Evolutionary conservation across 1,139 yeast species (phyloP).

Genomic region (Maudiozyma humilis): DNA sequence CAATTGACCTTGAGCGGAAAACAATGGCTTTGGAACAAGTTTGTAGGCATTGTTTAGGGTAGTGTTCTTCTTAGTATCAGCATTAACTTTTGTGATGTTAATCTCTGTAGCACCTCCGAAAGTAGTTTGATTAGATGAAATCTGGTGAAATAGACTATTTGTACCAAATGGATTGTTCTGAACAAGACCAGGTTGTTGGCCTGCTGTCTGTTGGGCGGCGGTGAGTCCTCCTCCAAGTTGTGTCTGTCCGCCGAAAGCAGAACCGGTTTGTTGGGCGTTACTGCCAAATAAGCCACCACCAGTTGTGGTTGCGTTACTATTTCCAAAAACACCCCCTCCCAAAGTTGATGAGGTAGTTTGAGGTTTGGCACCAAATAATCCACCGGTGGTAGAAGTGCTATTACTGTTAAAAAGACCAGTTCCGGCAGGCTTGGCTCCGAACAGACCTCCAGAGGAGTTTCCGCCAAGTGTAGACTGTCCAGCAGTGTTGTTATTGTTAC

Average conservation of each 20-base stretch:
- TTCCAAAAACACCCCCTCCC: constrained; percentile 12
- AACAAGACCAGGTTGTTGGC: background rate
- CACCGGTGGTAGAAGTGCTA: constrained; percentile 8
- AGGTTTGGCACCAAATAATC: constrained; percentile 26
- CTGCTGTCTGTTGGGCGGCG: constrained; percentile 3
- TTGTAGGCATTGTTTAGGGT: constrained; percentile 57
- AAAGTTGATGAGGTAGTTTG: constrained; percentile 5
- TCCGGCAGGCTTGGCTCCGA: constrained; percentile 25
- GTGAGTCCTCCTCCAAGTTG: constrained; percentile 9
- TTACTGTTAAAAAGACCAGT: constrained; percentile 29
- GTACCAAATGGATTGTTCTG: constrained; percentile 3
- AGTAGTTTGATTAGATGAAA: constrained; percentile 25
- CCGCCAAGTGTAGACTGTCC: constrained; percentile 20
- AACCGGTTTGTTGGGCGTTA: background rate
- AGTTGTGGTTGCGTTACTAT: background rate
- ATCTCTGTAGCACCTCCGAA: constrained; percentile 51
- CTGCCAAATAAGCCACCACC: constrained; percentile 1
- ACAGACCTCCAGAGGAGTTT: constrained; percentile 21
- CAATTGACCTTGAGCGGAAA: constrained; percentile 17
- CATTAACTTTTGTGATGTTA: constrained; percentile 31
- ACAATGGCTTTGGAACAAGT: constrained; percentile 37
- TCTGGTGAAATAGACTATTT: constrained; percentile 50
- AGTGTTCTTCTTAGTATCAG: constrained; percentile 48
- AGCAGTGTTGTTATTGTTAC: constrained; percentile 20
- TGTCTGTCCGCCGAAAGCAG: background rate